A percentile compares a stretch with the other conserved stretches of the same genome.
Evolutionary conservation across 2,329 filamentous ascomycete species (phyloP).

Genomic region (Acephala macrosclerotiorum): DNA sequence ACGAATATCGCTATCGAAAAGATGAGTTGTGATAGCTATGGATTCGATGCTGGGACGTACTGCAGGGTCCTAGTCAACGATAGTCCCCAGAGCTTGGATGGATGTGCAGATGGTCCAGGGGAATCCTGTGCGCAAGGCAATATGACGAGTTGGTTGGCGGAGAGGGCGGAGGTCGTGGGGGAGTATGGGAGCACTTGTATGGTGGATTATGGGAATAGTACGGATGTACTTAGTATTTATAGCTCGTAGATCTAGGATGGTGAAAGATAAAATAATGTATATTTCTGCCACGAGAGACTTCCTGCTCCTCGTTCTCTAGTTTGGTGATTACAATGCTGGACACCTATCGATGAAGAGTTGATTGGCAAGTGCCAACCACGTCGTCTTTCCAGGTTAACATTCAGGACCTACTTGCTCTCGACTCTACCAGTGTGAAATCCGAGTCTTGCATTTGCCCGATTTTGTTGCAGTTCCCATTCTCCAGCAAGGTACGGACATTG

Average conservation of each 20-base stretch:
- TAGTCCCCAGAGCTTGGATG: constrained; percentile 55
- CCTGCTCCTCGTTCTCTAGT: too few species aligned
- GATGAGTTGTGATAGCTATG: constrained; percentile 58
- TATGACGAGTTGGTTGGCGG: constrained; percentile 29
- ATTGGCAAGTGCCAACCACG: background rate
- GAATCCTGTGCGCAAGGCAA: constrained; percentile 48
- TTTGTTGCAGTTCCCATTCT: too few species aligned
- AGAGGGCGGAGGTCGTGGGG: constrained; percentile 48
- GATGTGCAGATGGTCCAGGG: constrained; percentile 57
- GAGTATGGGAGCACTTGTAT: constrained; percentile 51
- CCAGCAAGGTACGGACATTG: too few species aligned
- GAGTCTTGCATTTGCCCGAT: too few species aligned
- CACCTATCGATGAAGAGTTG: too few species aligned
- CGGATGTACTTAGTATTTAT: constrained; percentile 39
- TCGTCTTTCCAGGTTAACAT: too few species aligned
- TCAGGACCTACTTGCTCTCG: too few species aligned
- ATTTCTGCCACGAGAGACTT: too few species aligned
- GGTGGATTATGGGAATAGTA: constrained; percentile 38
- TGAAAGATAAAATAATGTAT: too few species aligned
- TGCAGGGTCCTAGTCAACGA: constrained; percentile 59
- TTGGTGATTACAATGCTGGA: too few species aligned
- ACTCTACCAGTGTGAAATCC: too few species aligned
- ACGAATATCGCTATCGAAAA: constrained; percentile 61
- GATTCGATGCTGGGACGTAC: constrained; percentile 52
- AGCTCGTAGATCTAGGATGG: background rate